Evolutionary conservation across 352 stramenopile species (phyloP).

Genomic region (Achlya hypogyna): DNA sequence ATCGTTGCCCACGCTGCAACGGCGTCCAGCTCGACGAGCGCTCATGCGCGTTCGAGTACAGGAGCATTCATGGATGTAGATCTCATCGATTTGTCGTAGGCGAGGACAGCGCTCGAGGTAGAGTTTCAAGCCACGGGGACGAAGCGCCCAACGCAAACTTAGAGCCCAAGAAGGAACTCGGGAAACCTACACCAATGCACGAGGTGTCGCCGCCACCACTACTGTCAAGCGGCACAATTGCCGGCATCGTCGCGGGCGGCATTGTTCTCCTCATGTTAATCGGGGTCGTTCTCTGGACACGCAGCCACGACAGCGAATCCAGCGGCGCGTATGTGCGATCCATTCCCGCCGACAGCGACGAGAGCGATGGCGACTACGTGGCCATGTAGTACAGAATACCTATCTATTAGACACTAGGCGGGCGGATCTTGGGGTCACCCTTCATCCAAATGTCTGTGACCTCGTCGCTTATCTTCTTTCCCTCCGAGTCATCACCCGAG

Average conservation of each 20-base stretch:
- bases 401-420: background rate
- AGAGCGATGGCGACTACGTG: background rate
- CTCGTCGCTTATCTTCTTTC: constrained; percentile 68
- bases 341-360: background rate
- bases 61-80: too few relatives aligned
- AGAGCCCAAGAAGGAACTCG: too few relatives aligned
- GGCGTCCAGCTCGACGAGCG: too few relatives aligned
- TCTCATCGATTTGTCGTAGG: too few relatives aligned
- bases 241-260: background rate
- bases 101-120: too few relatives aligned
- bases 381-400: background rate
- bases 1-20: too few relatives aligned
- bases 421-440: constrained; percentile 15
- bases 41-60: too few relatives aligned
- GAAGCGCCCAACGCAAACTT: too few relatives aligned
- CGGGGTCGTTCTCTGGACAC: background rate
- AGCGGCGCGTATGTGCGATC: background rate
- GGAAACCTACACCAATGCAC: too few relatives aligned
- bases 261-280: background rate
- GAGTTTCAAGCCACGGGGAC: too few relatives aligned
- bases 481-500: constrained; percentile 33
- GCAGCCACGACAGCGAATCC: background rate
- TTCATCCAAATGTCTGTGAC: constrained; percentile 53
- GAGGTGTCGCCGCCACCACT: background rate
- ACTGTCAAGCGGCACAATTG: background rate